phyloP scores from a whole-genome alignment of 805 yeast genomes.

The Spathaspora boniae region DNA sequence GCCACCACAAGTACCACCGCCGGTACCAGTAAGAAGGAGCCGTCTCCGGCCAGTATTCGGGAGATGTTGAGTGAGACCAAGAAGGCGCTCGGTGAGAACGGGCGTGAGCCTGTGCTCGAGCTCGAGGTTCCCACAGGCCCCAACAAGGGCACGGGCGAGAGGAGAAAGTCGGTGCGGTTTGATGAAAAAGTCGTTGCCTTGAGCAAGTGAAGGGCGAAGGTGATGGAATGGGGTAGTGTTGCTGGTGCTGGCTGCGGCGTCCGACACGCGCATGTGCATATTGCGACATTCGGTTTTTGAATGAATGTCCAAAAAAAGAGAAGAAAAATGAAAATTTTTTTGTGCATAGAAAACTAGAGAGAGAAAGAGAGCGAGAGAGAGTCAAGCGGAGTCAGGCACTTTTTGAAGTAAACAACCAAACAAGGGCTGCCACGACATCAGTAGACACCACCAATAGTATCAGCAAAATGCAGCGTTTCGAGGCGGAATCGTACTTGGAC shows the following conservation, averaged over 20 bases:
- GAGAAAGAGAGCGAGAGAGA: no score
- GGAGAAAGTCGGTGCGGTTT: constrained; percentile 66
- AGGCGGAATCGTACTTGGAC: constrained; percentile 5
- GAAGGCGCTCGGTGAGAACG: constrained; percentile 38
- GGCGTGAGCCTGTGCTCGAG: constrained; percentile 44
- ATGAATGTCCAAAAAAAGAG: no score
- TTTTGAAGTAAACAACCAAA: neutral
- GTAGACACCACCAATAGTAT: no score
- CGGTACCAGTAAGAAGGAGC: no score
- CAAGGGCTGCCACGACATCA: no score
- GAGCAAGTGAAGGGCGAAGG: constrained; percentile 4
- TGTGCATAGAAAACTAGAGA: no score
- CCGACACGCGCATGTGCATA: no score
- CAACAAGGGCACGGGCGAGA: constrained; percentile 31
- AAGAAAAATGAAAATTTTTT: no score
- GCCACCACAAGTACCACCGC: constrained; percentile 13
- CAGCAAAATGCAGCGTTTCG: constrained; percentile 7
- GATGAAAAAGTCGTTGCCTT: constrained; percentile 49
- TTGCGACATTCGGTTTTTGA: no score
- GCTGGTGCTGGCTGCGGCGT: no score
- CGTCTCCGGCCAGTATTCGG: constrained; percentile 42
- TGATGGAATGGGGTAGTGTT: no score
- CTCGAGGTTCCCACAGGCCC: constrained; percentile 39
- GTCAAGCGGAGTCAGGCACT: no score
- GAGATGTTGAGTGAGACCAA: constrained; percentile 44